Base-by-base conservation (phyloP, 495 filamentous ascomycete genomes). In the Penicillium psychrofluorescens region DNA sequence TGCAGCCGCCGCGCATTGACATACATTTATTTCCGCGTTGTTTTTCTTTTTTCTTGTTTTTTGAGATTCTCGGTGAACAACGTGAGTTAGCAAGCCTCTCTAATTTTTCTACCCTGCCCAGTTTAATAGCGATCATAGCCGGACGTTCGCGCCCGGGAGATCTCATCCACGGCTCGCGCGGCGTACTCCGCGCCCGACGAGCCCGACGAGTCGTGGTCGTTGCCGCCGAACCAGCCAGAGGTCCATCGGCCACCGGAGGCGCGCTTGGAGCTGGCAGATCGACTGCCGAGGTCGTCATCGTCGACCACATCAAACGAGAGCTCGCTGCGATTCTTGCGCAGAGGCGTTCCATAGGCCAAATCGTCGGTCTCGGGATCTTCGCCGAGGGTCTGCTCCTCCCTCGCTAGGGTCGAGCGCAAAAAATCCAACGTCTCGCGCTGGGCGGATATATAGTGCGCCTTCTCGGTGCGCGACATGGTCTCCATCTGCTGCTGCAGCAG, bases 251-350 rank as follows among this genome's bases (percentile, higher is more conserved):
- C 53, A 34, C 64, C 55, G 31, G 53, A 22, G 22, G 22, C 22
- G 22, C 22, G 22, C 22, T 22, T 22, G 22, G 22, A 22, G 59
- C 28, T 53, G 48, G 11, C 54, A 50, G 3, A 41, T 38, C 1
- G 57, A n/a, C 50, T 57, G 28, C 57, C 71, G 1, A 74, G 72
- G 51, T 84, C 84, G 43, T 85, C 83, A n/a, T 74, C 72, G 32
- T 88, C 83, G 48, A 95, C 82, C 54, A 84, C 82, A 54, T 91
- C 85, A 58, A 95, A 95, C 46, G 90, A 88, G 31, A 73, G 75
- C 50, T 88, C 85, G 42, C 83, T 87, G 47, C 73, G 71, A 53
- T 83, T 88, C 72, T 85, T 88, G 35, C 67, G 75, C 56, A 88
- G 54, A 7, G 79, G 65, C 38, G 69, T 61, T 11, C 64, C 61